These are phyloP conservation scores for Penicillium sp. DNA, from an alignment of 2,329 filamentous ascomycete species.

Conservation along the genomic window DNA sequence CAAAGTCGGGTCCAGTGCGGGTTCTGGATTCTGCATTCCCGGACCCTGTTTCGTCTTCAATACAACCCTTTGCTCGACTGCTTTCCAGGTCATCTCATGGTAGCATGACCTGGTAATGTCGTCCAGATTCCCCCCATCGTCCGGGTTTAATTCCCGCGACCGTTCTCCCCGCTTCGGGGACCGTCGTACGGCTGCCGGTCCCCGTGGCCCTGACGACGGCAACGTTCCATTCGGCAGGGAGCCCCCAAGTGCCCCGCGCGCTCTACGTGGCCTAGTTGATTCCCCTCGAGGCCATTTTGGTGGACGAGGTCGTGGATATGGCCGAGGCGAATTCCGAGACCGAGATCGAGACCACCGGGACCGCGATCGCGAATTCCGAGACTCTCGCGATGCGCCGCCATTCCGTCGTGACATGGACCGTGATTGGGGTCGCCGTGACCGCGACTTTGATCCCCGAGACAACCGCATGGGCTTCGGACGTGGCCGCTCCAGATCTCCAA, in stretches of 20 bases:
- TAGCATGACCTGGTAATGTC: constrained; percentile 49
- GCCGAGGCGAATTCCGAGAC: constrained; percentile 35
- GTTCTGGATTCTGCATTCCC: constrained; percentile 6
- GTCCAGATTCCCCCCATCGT: constrained; percentile 62
- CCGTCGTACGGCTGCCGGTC: constrained; percentile 59
- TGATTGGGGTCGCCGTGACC: constrained; percentile 48
- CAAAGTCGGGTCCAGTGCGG: background rate
- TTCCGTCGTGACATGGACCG: constrained; percentile 45
- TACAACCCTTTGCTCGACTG: background rate
- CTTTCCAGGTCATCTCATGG: constrained; percentile 15
- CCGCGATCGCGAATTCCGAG: constrained; percentile 45
- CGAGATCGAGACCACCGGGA: constrained; percentile 63
- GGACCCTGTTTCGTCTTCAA: background rate
- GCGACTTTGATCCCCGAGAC: constrained; percentile 48
- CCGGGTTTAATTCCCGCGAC: constrained; percentile 65
- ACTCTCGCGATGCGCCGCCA: constrained; percentile 40
- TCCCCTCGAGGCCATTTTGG: constrained; percentile 56
- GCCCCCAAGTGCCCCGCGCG: constrained; percentile 79
- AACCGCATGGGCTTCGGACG: constrained; percentile 46
- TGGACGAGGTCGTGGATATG: constrained; percentile 47
- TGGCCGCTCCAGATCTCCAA: constrained; percentile 47
- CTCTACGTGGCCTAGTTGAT: constrained; percentile 74
- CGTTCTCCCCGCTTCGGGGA: constrained; percentile 72
- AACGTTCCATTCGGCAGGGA: constrained; percentile 63
- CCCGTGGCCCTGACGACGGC: constrained; percentile 57